Conservation (phyloP, 139 green algal genomes). For the Raphidocelis subcapitata region DNA sequence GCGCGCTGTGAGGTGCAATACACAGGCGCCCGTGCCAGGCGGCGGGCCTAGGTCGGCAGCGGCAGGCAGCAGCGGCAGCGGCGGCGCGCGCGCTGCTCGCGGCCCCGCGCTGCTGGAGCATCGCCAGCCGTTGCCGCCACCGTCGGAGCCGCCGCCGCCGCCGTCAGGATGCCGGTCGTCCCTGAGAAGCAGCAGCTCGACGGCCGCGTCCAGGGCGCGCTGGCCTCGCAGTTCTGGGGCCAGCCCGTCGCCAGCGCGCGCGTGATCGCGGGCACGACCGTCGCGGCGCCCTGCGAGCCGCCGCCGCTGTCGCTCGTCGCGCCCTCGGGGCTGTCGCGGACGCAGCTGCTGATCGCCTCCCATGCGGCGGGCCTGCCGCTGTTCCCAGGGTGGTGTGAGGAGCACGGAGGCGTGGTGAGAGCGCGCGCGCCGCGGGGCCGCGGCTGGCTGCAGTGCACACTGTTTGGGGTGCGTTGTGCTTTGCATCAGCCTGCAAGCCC, state of each 20-base stretch:
- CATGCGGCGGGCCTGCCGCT: slow-evolving; percentile 60
- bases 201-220: slow-evolving; percentile 38
- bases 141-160: neutral
- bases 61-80: neutral
- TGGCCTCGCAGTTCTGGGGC: slow-evolving; percentile 75
- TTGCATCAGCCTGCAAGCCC: too few relatives aligned
- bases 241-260: slow-evolving; percentile 34
- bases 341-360: slow-evolving; percentile 66
- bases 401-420: slow-evolving; percentile 63
- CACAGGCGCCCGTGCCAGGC: too few relatives aligned
- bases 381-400: slow-evolving; percentile 51
- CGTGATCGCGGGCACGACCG: neutral
- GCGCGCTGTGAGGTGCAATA: too few relatives aligned
- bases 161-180: slow-evolving; percentile 31
- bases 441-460: too few relatives aligned
- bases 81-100: too few relatives aligned
- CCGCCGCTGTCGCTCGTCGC: slow-evolving; percentile 45
- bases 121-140: too few relatives aligned
- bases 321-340: slow-evolving; percentile 55
- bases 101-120: too few relatives aligned
- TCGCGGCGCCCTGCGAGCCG: slow-evolving; percentile 54
- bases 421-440: neutral
- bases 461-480: too few relatives aligned
- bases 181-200: slow-evolving; percentile 54
- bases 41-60: too few relatives aligned